phyloP scores from a whole-genome alignment of 2,329 filamentous ascomycete genomes.

The Fusarium sulawesiense region DNA sequence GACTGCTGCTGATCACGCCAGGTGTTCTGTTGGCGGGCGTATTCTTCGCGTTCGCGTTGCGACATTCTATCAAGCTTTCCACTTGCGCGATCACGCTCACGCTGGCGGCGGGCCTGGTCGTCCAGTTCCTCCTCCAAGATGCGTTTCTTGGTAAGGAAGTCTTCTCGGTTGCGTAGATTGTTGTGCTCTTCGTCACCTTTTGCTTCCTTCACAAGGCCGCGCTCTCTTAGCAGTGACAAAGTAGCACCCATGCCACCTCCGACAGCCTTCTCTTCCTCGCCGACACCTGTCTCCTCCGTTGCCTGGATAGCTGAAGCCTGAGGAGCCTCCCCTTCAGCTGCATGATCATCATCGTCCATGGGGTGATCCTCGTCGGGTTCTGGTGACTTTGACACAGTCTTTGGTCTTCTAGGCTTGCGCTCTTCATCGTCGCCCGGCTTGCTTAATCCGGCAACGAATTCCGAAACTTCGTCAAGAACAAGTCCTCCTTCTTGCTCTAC shows the following conservation, averaged over 20 bases:
- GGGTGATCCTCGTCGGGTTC: constrained; percentile 56
- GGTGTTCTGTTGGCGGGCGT: constrained; percentile 87
- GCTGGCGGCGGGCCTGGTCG: constrained; percentile 79
- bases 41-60: constrained; percentile 89
- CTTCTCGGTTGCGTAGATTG: constrained; percentile 75
- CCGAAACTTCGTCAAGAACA: constrained; percentile 94
- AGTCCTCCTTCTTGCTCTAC: constrained; percentile 67
- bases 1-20: constrained; percentile 88
- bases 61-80: constrained; percentile 90
- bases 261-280: constrained; percentile 87
- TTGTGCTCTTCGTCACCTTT: constrained; percentile 73
- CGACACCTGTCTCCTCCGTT: constrained; percentile 67
- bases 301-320: constrained; percentile 51
- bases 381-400: constrained; percentile 50
- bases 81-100: constrained; percentile 86
- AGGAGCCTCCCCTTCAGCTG: constrained; percentile 55
- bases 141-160: constrained; percentile 82
- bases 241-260: constrained; percentile 83
- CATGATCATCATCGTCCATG: constrained; percentile 54
- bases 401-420: constrained; percentile 62
- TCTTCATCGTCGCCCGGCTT: constrained; percentile 70
- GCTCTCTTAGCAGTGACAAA: constrained; percentile 83
- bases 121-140: constrained; percentile 82
- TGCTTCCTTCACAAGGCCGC: constrained; percentile 78
- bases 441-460: constrained; percentile 89